These are phyloP conservation scores for Debaryomyces robertsiae DNA, from an alignment of 1,139 yeast genomes.

Conservation along the genomic window DNA sequence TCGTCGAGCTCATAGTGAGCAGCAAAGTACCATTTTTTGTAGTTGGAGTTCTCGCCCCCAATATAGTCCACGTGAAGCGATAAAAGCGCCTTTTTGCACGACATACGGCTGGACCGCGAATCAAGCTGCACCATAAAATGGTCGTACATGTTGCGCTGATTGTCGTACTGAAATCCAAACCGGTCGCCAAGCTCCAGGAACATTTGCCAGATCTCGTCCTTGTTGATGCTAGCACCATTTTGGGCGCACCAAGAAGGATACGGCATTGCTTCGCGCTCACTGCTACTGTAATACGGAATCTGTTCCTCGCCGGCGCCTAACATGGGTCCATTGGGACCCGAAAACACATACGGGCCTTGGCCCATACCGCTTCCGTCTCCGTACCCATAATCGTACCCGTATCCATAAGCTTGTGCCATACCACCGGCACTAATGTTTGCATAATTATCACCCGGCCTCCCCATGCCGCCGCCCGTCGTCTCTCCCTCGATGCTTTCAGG, in stretches of 20 bases:
- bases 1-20: constrained; percentile 30
- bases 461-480: not conserved
- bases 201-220: constrained; percentile 23
- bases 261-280: constrained; percentile 2
- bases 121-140: constrained; percentile 43
- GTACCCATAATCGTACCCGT: not conserved
- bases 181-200: constrained; percentile 23
- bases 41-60: constrained; percentile 44
- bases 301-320: not conserved
- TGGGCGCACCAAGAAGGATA: constrained; percentile 41
- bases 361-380: not conserved
- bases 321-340: too few species aligned
- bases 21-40: constrained; percentile 45
- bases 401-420: too few species aligned
- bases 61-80: constrained; percentile 46
- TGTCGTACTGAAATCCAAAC: constrained; percentile 43
- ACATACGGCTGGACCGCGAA: constrained; percentile 43
- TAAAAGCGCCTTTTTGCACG: constrained; percentile 35
- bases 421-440: too few species aligned
- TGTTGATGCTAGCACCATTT: constrained; percentile 30
- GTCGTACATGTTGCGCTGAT: constrained; percentile 38
- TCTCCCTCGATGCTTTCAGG: not conserved
- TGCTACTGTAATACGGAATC: not conserved
- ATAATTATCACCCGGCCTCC: too few species aligned
- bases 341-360: too few species aligned